A percentile compares a stretch with the other conserved stretches of the same genome.
Conservation (phyloP, 345 rosid species). For the Physaria fendleri region DNA sequence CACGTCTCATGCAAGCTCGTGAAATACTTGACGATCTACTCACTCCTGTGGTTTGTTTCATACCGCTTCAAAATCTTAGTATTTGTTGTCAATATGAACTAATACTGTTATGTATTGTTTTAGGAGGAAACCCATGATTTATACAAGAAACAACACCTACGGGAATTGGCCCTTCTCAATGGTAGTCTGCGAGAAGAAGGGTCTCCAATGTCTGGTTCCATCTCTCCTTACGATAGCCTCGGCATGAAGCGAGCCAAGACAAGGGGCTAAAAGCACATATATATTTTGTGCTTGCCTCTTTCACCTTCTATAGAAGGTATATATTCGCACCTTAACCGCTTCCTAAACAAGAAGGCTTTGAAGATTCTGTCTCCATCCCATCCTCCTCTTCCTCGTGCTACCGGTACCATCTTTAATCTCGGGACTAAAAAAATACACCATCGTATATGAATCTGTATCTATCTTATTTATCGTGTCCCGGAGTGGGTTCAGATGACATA, state of each 20-base stretch:
- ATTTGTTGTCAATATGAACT: not conserved
- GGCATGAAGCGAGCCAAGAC: slow-evolving; percentile 99
- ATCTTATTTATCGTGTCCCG: slow-evolving; percentile 16
- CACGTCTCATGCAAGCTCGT: slow-evolving; percentile 88
- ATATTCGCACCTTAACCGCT: slow-evolving; percentile 25
- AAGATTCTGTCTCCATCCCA: slow-evolving; percentile 25
- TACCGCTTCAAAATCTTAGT: slow-evolving; percentile 2
- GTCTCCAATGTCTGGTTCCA: slow-evolving; percentile 93
- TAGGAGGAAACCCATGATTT: slow-evolving; percentile 95
- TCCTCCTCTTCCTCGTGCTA: slow-evolving; percentile 14
- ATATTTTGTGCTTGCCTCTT: slow-evolving; percentile 4
- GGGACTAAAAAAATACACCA: slow-evolving; percentile 24
- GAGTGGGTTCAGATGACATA: slow-evolving; percentile 19
- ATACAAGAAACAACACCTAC: slow-evolving; percentile 93
- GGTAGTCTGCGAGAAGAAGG: slow-evolving; percentile 93
- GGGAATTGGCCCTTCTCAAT: slow-evolving; percentile 95
- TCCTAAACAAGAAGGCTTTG: slow-evolving; percentile 27
- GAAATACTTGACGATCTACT: slow-evolving; percentile 92
- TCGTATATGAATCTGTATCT: slow-evolving; percentile 22
- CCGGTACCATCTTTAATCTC: slow-evolving; percentile 26
- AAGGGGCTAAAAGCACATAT: slow-evolving; percentile 45
- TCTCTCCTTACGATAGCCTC: slow-evolving; percentile 88
- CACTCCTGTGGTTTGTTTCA: slow-evolving; percentile 63
- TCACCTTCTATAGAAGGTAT: slow-evolving; percentile 30
- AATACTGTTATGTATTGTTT: not conserved